Percentiles rank a stretch among this genome's conserved stretches.
These are phyloP conservation scores for Helicostylum pulchrum DNA, from an alignment of 192 early-diverging fungal species.

Conservation along the genomic window DNA sequence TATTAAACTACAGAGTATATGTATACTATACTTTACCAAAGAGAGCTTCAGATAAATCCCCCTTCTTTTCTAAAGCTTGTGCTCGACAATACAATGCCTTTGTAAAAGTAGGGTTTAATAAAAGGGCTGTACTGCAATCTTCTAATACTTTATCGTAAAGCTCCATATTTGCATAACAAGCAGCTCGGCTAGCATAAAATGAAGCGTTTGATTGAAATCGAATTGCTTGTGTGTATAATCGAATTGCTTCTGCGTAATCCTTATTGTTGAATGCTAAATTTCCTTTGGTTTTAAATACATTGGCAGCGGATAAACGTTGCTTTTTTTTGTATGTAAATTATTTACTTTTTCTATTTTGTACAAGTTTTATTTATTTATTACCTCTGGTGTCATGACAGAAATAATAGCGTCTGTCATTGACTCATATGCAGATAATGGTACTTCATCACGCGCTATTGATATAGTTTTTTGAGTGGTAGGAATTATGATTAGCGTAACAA, in stretches of 20 bases:
- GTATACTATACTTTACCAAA: slow-evolving; percentile 35
- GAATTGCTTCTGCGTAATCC: slow-evolving; percentile 81
- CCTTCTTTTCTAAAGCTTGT: slow-evolving; percentile 50
- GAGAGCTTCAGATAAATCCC: slow-evolving; percentile 47
- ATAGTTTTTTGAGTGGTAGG: background rate
- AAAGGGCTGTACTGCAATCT: slow-evolving; percentile 81
- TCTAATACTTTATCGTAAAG: slow-evolving; percentile 71
- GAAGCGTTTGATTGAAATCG: slow-evolving; percentile 75
- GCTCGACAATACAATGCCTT: slow-evolving; percentile 69
- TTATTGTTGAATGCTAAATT: slow-evolving; percentile 82
- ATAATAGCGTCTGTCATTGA: slow-evolving; percentile 47
- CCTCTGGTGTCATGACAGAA: slow-evolving; percentile 41
- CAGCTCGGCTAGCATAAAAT: slow-evolving; percentile 93
- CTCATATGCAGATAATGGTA: background rate
- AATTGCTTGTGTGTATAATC: slow-evolving; percentile 88
- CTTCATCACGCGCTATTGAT: background rate
- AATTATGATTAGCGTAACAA: background rate
- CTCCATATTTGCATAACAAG: slow-evolving; percentile 78
- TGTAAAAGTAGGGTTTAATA: slow-evolving; percentile 78
- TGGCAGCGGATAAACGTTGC: slow-evolving; percentile 60
- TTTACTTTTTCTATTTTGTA: background rate
- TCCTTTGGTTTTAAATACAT: slow-evolving; percentile 77
- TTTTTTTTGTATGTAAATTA: slow-evolving; percentile 10
- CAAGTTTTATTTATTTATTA: slow-evolving; percentile 10
- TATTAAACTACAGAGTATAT: background rate